Conservation (phyloP, 768 basidiomycete genomes). For the Lyophyllum atratum region DNA sequence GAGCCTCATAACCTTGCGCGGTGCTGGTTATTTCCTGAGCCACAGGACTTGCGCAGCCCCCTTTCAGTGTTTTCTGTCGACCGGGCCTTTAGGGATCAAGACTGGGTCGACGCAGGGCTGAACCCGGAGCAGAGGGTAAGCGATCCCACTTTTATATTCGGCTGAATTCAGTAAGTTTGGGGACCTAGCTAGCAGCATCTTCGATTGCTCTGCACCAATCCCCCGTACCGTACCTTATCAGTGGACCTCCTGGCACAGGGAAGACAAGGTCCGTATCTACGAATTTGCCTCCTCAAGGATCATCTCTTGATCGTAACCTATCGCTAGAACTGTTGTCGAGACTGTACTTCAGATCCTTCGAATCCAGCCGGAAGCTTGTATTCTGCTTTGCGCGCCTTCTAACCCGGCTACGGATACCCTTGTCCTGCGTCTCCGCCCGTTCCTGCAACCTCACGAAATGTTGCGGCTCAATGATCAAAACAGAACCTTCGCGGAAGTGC, state of each 20-base stretch:
- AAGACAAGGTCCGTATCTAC: constrained; percentile 43
- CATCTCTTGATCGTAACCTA: neutral
- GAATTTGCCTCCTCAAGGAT: neutral
- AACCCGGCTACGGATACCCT: constrained; percentile 54
- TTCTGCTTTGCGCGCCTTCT: constrained; percentile 53
- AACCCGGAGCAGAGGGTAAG: constrained; percentile 48
- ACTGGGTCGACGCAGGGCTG: constrained; percentile 48
- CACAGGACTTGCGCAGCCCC: constrained; percentile 28
- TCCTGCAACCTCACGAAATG: constrained; percentile 44
- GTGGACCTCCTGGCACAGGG: constrained; percentile 53
- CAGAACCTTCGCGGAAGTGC: constrained; percentile 53
- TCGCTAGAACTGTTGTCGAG: constrained; percentile 47
- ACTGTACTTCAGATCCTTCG: constrained; percentile 50
- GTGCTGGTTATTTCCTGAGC: constrained; percentile 49
- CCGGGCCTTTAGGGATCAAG: constrained; percentile 28
- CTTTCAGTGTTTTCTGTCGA: constrained; percentile 20
- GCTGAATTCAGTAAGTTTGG: neutral
- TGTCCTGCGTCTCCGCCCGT: constrained; percentile 37
- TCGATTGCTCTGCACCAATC: constrained; percentile 44
- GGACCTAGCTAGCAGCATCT: constrained; percentile 40
- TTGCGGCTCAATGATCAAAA: constrained; percentile 49
- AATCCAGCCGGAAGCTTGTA: constrained; percentile 45
- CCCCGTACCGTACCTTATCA: constrained; percentile 49
- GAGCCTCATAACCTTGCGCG: constrained; percentile 30
- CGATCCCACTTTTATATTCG: neutral